Evolutionary conservation across 2,329 filamentous ascomycete species (phyloP), one percentile per base, ranked within the genome.

Genomic region (Alternaria incomplexa): DNA sequence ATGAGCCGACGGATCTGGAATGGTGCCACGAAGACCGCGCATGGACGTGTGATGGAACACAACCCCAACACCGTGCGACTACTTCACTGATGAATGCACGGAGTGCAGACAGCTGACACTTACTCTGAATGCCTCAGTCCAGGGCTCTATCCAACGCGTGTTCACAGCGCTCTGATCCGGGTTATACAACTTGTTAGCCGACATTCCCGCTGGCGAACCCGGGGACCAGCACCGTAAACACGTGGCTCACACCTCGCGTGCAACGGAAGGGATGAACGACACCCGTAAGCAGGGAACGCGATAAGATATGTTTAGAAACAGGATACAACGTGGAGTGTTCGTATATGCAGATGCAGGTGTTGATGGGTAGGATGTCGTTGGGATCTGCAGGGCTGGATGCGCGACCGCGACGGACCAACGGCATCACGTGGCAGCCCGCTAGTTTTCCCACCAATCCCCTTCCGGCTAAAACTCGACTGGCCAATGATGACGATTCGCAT

Each of bases 101-200:
- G 26, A 45, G 55, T 40, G 48, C 26, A 45, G 26, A 13, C 12
- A 55, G 30, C 30, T 26, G 25, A 22, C 20, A 72, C 74, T 61
- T 69, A 79, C 76, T 63, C 76, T 68, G 26, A 75, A 77, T 8
- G 75, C 73, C 54, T 76, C 72, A 44, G 65, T 69, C 75, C 75
- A 78, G 12, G 75, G 76, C 55, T 75, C 66, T 55, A 69, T 67
- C 68, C 70, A 73, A 46, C 69, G 65, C 23, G 68, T 72, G 50
- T 76, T 61, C 5, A 72, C 28, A 25, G 76, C 75, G 56, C 25
- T 62, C 45, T 73, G 69, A 62, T 77, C 75, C 50, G 75, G 76
- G 48, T 68, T 61, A 64, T 79, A 78, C 56, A 74, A 60, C 32
- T 66, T 69, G 53, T 69, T 69, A 50, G 62, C 68, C 50, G 75